Base-by-base conservation (phyloP, 2,329 filamentous ascomycete genomes). In the Trichoderma koningii region DNA sequence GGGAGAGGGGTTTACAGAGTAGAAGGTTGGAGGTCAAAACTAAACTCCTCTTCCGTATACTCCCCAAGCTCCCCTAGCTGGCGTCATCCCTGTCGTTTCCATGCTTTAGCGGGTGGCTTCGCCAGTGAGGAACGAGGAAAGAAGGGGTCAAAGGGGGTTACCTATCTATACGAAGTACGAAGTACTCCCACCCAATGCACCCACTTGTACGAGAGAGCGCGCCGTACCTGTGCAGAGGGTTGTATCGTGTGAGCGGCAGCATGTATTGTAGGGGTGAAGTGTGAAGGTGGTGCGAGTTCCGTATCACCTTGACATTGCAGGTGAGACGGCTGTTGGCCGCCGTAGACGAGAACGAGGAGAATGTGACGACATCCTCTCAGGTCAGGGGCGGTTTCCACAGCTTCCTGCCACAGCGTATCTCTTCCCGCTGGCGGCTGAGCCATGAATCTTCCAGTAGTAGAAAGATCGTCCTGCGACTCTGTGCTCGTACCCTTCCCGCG, bases 101-200 rank as follows among this genome's bases (percentile, higher is more conserved):
- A 55, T 53, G 57, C 55, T 44, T 56, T 60, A 57, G 64, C 50
- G 56, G 61, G 44, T 41, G 48, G 34, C 42, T 55, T 28, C 55
- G 28, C 47, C 63, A 38, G 60, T 57, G 59, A 66, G 52, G 41
- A 53, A 57, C 42, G 52, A 62, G 52, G 59, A 52, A 52, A 47
- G 23, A 38, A 57, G 48, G 55, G 55, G 51, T 50, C 21, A 45
- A 61, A 55, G 55, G 64, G 44, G 42, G 57, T 38, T 45, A 45
- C 63, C 51, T 47, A 28, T 26, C 45, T 28, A 42, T 19, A 30
- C 55, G 19, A 57, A 28, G 42, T 57, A 56, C 55, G 41, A 26
- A 15, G 45, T 34, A 60, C 42, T 55, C 41, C 14, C 44, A 28
- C n/a, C 12, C 26, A 28, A 38, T 44, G 42, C 48, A 44, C 45